Evolutionary conservation across 202 grass and related monocot genomes (phyloP), one percentile per base, ranked within the genome.

Genomic region (Carex sylvatica): DNA sequence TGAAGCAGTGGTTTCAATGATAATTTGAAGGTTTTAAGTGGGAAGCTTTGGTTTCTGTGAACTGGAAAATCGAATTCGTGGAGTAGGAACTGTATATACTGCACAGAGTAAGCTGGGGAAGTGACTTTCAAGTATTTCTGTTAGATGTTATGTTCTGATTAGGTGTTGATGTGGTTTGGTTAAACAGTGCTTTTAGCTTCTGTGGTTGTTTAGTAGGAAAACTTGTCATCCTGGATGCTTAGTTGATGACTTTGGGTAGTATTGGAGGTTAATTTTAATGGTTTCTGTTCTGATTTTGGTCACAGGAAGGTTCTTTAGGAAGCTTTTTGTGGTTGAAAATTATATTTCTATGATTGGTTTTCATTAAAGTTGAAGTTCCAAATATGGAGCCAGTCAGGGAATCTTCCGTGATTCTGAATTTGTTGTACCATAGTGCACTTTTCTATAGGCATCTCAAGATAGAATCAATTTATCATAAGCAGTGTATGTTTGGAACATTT

Each of bases 1-100:
- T 74, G 26, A 71, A 15, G 51, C 20, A 35, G 68, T 75, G 4
- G 3, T 82, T 40, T 44, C 4, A 54, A 33, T 84, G 5, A n/a
- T 11, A 75, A 61, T 75, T 84, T 84, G n/a, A 52, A 28, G 66
- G 68, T 35, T 72, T 63, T 2, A 20, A 42, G 16, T 71, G 14
- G n/a, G 24, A 30, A 28, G 49, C 20, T 65, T 47, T 65, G 51
- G 82, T 70, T 70, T 33, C 36, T 38, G 36, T 36, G 42, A 31
- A 52, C 46, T 62, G 82, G 23, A 53, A 81, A 65, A 44, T 18
- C 20, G 46, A 65, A 63, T 81, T 81, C 8, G 33, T 5, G 78
- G 61, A 61, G 58, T 47, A 26, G 16, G 36, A 61, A 42, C 61
- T 12, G 80, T 65, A 35, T 31, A 36, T 59, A 81, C 3, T 85